A percentile compares a stretch with the other conserved stretches of the same genome.
These are phyloP conservation scores for Tympanopsis confertula DNA, from an alignment of 2,329 filamentous ascomycete genomes.

Conservation along the genomic window DNA sequence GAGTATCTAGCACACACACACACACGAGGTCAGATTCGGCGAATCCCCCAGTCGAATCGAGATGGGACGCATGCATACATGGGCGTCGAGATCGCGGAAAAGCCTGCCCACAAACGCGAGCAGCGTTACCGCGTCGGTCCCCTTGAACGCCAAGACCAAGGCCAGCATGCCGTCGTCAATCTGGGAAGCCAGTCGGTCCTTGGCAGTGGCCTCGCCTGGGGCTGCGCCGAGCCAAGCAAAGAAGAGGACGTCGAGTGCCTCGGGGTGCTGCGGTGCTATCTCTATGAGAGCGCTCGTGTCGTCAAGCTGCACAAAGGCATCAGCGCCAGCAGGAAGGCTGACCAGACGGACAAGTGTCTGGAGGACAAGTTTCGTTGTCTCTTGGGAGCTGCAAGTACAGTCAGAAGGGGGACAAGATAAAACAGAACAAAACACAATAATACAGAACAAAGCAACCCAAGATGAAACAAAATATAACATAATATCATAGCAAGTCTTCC, in stretches of 20 bases:
- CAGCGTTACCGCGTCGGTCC: constrained; percentile 48
- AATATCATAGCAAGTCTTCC: constrained; percentile 2
- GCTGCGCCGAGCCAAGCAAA: constrained; percentile 43
- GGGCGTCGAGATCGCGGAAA: constrained; percentile 33
- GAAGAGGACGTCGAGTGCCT: constrained; percentile 41
- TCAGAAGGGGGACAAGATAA: constrained; percentile 1
- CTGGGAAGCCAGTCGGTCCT: constrained; percentile 17
- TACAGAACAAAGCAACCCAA: constrained; percentile 2
- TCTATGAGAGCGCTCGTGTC: constrained; percentile 44
- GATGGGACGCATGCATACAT: constrained; percentile 24
- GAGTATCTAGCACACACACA: constrained; percentile 25
- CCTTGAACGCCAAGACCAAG: constrained; percentile 40
- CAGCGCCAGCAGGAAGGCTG: constrained; percentile 35
- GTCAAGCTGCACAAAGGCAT: constrained; percentile 31
- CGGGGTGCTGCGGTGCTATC: constrained; percentile 37
- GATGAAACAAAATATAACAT: constrained; percentile 3
- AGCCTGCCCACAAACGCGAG: constrained; percentile 42
- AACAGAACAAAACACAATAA: constrained; percentile 1
- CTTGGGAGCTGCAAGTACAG: constrained; percentile 27
- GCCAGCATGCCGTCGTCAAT: constrained; percentile 34
- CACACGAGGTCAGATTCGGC: neutral
- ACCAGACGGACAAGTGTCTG: constrained; percentile 45
- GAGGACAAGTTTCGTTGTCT: constrained; percentile 39
- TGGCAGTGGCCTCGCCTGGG: constrained; percentile 14
- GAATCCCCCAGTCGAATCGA: neutral